Evolutionary conservation across 1,284 basidiomycete genomes (phyloP).

Genomic region (Takashimella koratensis): DNA sequence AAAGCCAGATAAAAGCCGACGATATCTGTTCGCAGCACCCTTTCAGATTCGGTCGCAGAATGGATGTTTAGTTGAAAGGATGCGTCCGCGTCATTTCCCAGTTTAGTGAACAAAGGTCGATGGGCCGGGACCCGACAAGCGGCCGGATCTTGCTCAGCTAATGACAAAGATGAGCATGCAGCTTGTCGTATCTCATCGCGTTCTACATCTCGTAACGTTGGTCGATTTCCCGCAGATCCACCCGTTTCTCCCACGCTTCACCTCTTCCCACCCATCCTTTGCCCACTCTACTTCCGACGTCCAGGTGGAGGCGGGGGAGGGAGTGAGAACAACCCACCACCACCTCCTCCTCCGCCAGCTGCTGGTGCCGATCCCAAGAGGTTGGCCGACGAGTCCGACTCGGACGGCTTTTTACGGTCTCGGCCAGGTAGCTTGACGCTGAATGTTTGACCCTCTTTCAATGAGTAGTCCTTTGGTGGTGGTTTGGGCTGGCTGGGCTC

Average conservation of each 20-base stretch:
- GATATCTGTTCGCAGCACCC: too few species aligned
- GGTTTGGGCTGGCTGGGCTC: conserved; percentile 56
- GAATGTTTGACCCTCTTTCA: conserved; percentile 96
- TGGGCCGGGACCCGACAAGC: too few species aligned
- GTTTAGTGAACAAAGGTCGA: too few species aligned
- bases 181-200: too few species aligned
- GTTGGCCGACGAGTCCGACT: neutral
- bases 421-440: conserved; percentile 80
- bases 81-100: too few species aligned
- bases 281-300: conserved; percentile 4
- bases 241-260: neutral
- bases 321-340: conserved; percentile 33
- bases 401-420: conserved; percentile 27
- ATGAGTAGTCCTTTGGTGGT: conserved; percentile 88
- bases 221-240: too few species aligned
- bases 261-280: neutral
- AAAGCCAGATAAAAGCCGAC: too few species aligned
- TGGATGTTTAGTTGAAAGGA: too few species aligned
- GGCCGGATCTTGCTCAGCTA: too few species aligned
- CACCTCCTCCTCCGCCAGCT: conserved; percentile 4
- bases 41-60: too few species aligned
- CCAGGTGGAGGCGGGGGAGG: conserved; percentile 46
- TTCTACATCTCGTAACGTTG: too few species aligned
- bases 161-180: too few species aligned
- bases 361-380: neutral